These are phyloP conservation scores for Acer saccharum DNA, from an alignment of 345 rosid species.

Conservation along the genomic window DNA sequence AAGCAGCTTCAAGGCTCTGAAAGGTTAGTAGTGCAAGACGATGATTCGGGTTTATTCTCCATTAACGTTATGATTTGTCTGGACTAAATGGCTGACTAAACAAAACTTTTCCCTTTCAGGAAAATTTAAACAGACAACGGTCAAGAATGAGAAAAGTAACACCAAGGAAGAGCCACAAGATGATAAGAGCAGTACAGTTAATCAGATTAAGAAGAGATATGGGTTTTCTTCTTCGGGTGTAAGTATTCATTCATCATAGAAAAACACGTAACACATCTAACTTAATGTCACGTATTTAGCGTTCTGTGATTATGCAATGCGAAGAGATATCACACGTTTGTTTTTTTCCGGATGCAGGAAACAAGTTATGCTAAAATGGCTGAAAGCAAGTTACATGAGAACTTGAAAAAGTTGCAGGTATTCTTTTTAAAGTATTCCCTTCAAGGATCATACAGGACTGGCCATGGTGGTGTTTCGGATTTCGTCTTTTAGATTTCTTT, in stretches of 20 bases:
- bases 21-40: slow-evolving; percentile 43
- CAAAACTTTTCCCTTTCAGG: slow-evolving; percentile 37
- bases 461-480: no score
- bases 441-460: no score
- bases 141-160: slow-evolving; percentile 60
- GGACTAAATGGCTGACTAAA: not conserved
- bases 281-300: not conserved
- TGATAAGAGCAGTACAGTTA: slow-evolving; percentile 52
- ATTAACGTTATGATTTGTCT: not conserved
- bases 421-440: not conserved
- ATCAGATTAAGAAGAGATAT: slow-evolving; percentile 88
- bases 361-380: slow-evolving; percentile 73
- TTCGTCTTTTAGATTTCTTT: not conserved
- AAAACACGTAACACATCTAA: not conserved
- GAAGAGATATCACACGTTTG: not conserved
- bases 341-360: slow-evolving; percentile 48
- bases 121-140: slow-evolving; percentile 67
- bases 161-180: slow-evolving; percentile 63
- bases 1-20: slow-evolving; percentile 63
- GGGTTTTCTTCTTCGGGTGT: slow-evolving; percentile 71
- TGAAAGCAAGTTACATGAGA: slow-evolving; percentile 84
- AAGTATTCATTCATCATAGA: slow-evolving; percentile 31
- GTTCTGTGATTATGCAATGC: not conserved
- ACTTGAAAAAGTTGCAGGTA: slow-evolving; percentile 77
- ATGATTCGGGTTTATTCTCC: not conserved